Base-by-base conservation (phyloP, 2,329 filamentous ascomycete species). In the Neodidymelliopsis sp. region DNA sequence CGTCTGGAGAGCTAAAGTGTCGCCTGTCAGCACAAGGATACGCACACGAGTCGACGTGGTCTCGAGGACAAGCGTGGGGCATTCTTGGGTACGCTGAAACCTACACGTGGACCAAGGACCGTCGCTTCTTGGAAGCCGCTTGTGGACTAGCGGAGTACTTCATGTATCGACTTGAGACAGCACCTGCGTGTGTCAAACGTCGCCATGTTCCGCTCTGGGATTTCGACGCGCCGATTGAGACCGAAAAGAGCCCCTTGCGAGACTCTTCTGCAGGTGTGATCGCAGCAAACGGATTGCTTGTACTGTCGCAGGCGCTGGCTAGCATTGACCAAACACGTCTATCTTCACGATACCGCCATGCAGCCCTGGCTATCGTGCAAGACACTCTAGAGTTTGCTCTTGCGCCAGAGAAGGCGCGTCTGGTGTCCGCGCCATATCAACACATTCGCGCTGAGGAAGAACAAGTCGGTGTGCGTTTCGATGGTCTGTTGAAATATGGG, bases 11-110 rank as follows among this genome's bases (percentile, higher is more conserved):
- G 6, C 4, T 60, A 13, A 79, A 78, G 44, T 61, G 70, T 35
- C 66, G 64, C 1, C 56, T 75, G 12, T 78, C 76, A 0, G 74
- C 76, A 37, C 77, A 79, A 53, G 77, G 77, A 1, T 75, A 73
- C 52, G 58, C 58, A 0, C 68, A 77, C 47, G 54, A 54, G 0
- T 76, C 71, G 0, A 75, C 67, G 19, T 79, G 77, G 77, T 57
- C 74, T 4, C 66, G 77, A 2, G 77, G 77, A 1, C 76, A 79
- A 49, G 75, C 75, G 1, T 79, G 77, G 77, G 74, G 70, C 8
- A 75, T 79, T 5, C 62, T 69, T 2, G 77, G 77, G 0, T 78
- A 77, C 48, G 69, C 68, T 0, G 67, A 77, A 53, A 70, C 70
- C 0, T 77, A 75, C 34, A 37, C 54, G 10, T 79, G 76, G 73